Conservation (phyloP, 2,329 filamentous ascomycete species). For the Aspergillus phoenicis region DNA sequence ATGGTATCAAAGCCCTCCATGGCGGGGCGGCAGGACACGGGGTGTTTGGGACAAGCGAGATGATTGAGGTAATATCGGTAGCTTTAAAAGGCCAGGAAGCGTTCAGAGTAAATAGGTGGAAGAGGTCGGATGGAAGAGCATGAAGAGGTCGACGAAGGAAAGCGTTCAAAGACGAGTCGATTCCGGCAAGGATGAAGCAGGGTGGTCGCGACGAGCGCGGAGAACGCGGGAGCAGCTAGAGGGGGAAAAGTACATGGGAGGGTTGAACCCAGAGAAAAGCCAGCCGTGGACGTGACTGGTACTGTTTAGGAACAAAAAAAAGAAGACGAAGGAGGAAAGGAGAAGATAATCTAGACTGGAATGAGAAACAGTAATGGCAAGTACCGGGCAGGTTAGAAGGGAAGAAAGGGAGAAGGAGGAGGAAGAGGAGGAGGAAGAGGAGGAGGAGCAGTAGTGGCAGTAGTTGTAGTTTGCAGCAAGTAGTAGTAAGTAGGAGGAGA, state of each 20-base stretch:
- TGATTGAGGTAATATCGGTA: neutral
- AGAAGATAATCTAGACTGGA: constrained; percentile 3
- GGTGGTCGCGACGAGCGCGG: constrained; percentile 15
- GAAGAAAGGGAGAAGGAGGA: constrained; percentile 5
- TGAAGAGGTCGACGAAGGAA: neutral
- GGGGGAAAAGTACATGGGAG: constrained; percentile 9
- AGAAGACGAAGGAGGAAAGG: neutral
- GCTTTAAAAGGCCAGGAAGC: neutral
- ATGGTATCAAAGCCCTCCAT: constrained; percentile 63
- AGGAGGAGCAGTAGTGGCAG: constrained; percentile 7
- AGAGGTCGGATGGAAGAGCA: constrained; percentile 9
- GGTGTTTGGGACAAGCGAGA: neutral
- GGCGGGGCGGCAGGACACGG: constrained; percentile 18
- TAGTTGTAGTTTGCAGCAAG: neutral
- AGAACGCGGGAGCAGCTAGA: constrained; percentile 15
- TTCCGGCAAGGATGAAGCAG: constrained; percentile 5
- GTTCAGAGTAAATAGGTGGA: constrained; percentile 1
- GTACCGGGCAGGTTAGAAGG: constrained; percentile 11
- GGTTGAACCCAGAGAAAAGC: too few relatives aligned
- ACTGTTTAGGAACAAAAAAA: too few relatives aligned
- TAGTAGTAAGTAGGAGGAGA: neutral
- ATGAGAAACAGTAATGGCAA: neutral
- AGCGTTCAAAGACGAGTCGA: neutral
- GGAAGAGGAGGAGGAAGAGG: constrained; percentile 13
- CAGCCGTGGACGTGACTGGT: too few relatives aligned